Evolutionary conservation across 345 rosid species (phyloP), one percentile per base, ranked within the genome.

Genomic region (Ceriops tagal): DNA sequence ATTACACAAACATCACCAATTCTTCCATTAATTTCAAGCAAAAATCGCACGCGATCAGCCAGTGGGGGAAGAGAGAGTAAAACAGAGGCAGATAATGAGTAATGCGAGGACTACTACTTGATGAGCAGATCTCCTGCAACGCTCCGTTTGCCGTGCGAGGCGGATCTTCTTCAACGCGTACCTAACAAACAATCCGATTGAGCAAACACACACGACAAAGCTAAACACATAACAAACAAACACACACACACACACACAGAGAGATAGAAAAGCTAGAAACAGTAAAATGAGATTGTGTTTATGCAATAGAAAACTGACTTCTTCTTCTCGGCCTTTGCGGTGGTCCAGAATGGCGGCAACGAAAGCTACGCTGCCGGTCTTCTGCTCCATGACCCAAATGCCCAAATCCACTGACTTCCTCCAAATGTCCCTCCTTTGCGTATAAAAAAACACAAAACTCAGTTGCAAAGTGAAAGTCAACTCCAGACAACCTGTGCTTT

Each of bases 41-140:
- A 10, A 39, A 10, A 3, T 39, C 46, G 2, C 46, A 2, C 0
- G 37, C 2, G 9, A 34, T 2, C 37, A 34, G 37, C 37, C 9
- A 10, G 13, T 53, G 4, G 24, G 11, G 57, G 11, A 53, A 53
- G 57, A n/a, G 26, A 52, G 56, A 28, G 30, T 2, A 28, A 3
- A 28, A 28, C 30, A 28, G 30, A 20, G 24, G 4, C n/a, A 52
- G 21, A 53, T n/a, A 53, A 6, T 6, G 24, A 53, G 26, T 53
- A 59, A 32, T 64, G 58, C 35, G 27, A 60, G 31, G 67, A 72
- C 34, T 64, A 93, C 99, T 86, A 91, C 99, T 78, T 95, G 97
- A 80, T 95, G 96, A 73, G 99, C 99, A 75, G 99, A 92, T 87
- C 89, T 85, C 89, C 97, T 67, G 77, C 99, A 95, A 69, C 99